phyloP scores from a whole-genome alignment of 192 early-diverging fungal species.

The Diversispora epigaea region DNA sequence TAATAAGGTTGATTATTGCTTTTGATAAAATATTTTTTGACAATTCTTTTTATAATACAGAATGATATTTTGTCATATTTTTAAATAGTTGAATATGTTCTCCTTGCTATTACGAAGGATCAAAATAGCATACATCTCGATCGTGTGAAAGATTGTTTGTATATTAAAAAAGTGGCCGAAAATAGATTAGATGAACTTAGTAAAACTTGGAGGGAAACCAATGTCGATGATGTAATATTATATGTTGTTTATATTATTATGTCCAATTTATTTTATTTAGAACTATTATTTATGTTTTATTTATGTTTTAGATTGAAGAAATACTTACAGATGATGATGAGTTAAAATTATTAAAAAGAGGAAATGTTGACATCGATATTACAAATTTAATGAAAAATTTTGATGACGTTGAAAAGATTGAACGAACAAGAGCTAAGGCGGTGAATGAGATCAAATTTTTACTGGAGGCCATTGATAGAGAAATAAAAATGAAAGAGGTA shows the following conservation, averaged over 20 bases:
- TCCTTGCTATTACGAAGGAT: slow-evolving; percentile 49
- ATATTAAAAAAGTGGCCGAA: slow-evolving; percentile 36
- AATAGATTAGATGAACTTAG: slow-evolving; percentile 31
- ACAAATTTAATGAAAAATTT: background rate
- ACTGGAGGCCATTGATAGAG: background rate
- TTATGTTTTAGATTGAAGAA: background rate
- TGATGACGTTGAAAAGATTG: background rate
- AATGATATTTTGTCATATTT: no score
- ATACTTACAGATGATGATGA: background rate
- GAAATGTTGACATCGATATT: background rate
- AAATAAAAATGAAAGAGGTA: slow-evolving; percentile 5
- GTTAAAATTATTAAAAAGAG: background rate
- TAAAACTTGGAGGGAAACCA: slow-evolving; percentile 41
- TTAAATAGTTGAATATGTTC: slow-evolving; percentile 46
- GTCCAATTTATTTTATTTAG: background rate
- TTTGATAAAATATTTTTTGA: no score
- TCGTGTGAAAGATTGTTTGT: slow-evolving; percentile 31
- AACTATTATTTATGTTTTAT: background rate
- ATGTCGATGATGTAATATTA: slow-evolving; percentile 15
- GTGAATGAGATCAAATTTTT: slow-evolving; percentile 5
- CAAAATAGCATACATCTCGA: slow-evolving; percentile 29
- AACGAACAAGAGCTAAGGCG: background rate
- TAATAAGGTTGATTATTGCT: no score
- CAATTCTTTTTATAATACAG: no score
- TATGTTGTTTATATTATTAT: background rate